Percentiles rank a stretch among this genome's conserved stretches.
Evolutionary conservation across 306 rosid genomes (phyloP).

Genomic region (Corylus heterophylla): DNA sequence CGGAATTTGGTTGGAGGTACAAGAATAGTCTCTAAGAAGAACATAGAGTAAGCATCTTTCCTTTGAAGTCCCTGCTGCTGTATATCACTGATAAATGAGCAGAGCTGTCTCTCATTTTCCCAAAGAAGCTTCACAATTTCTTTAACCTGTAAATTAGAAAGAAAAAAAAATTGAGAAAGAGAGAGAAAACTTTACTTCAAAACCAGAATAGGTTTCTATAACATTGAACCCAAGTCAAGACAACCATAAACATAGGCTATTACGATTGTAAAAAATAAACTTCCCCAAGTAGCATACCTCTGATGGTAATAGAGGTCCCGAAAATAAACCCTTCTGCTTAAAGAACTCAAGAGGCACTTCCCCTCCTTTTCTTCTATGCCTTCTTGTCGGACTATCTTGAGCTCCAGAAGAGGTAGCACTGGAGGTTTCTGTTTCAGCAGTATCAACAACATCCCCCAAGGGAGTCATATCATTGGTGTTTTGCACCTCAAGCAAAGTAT

Average conservation of each 20-base stretch:
- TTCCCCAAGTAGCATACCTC: slow-evolving; percentile 50
- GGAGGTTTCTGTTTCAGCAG: slow-evolving; percentile 37
- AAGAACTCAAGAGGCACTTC: slow-evolving; percentile 33
- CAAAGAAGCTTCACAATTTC: slow-evolving; percentile 54
- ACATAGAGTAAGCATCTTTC: slow-evolving; percentile 67
- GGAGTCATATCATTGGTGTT: slow-evolving; percentile 29
- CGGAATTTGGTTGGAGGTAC: slow-evolving; percentile 93
- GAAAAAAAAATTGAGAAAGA: not conserved
- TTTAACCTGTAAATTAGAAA: slow-evolving; percentile 53
- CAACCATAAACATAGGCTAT: not conserved
- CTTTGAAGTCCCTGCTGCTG: slow-evolving; percentile 65
- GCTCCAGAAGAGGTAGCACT: slow-evolving; percentile 17
- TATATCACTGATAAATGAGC: slow-evolving; percentile 66
- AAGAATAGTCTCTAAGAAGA: slow-evolving; percentile 81
- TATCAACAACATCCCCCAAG: slow-evolving; percentile 22
- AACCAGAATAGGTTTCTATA: not conserved
- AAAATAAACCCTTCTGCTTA: slow-evolving; percentile 32
- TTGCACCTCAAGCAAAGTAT: slow-evolving; percentile 41
- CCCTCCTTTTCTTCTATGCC: slow-evolving; percentile 16
- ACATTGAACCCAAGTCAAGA: not conserved
- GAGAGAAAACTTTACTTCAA: slow-evolving; percentile 1
- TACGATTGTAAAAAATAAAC: not conserved
- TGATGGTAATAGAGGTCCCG: slow-evolving; percentile 70
- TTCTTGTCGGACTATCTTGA: slow-evolving; percentile 31
- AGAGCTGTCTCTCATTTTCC: slow-evolving; percentile 70